These are phyloP conservation scores for Halteria grandinella DNA, from an alignment of 73 alveolate genomes.

Conservation along the genomic window DNA sequence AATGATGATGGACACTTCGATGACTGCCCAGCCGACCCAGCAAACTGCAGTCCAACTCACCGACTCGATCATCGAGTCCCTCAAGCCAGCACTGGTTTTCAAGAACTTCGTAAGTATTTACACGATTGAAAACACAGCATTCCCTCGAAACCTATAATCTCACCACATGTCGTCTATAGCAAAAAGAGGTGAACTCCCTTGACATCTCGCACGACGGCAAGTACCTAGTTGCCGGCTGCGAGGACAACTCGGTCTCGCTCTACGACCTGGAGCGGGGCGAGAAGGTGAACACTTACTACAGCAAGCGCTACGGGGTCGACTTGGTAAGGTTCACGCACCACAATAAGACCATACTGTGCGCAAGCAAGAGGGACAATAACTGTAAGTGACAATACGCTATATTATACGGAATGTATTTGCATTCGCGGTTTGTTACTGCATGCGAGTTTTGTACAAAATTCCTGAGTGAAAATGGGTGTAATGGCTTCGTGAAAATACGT, in stretches of 20 bases:
- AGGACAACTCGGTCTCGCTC: slow-evolving; percentile 55
- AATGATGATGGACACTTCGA: no score
- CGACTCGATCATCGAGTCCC: slow-evolving; percentile 34
- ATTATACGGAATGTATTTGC: no score
- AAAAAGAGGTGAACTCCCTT: slow-evolving; percentile 63
- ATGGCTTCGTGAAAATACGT: no score
- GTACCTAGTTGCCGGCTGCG: slow-evolving; percentile 60
- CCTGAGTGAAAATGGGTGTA: no score
- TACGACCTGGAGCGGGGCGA: slow-evolving; percentile 49
- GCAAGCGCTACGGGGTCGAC: slow-evolving; percentile 65
- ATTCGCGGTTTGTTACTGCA: no score
- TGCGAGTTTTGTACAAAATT: no score
- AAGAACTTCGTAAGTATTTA: slow-evolving; percentile 31
- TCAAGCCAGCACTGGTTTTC: slow-evolving; percentile 50
- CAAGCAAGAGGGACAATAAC: slow-evolving; percentile 49
- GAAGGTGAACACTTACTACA: slow-evolving; percentile 45
- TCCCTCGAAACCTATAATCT: not conserved
- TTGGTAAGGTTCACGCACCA: slow-evolving; percentile 63
- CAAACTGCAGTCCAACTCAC: slow-evolving; percentile 35
- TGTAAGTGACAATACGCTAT: slow-evolving; percentile 2
- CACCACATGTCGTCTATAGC: not conserved
- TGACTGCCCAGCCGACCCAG: no score
- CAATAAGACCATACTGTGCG: slow-evolving; percentile 52
- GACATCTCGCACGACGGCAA: slow-evolving; percentile 67
- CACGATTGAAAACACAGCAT: not conserved